A percentile compares a stretch with the other conserved stretches of the same genome.
Conservation (phyloP, 352 stramenopile species). For the Halophytophthora batemanensis region DNA sequence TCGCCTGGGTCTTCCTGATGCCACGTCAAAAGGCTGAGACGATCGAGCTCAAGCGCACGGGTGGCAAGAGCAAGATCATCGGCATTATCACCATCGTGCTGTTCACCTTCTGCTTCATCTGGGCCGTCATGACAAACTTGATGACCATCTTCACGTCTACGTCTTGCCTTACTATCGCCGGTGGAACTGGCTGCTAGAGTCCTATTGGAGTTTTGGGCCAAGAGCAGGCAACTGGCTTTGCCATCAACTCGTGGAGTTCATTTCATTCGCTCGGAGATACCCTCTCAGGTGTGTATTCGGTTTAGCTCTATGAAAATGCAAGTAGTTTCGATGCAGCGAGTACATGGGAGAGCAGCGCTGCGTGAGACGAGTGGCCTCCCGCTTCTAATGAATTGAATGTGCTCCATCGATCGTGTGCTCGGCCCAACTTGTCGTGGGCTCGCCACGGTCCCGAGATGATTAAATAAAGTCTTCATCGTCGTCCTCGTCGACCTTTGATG, state of each 20-base stretch:
- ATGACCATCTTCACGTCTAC: constrained; percentile 41
- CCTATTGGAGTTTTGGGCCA: background rate
- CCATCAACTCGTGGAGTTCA: no score
- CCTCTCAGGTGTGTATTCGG: background rate
- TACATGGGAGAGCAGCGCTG: no score
- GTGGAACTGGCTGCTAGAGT: constrained; percentile 31
- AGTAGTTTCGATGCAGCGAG: no score
- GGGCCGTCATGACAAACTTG: constrained; percentile 49
- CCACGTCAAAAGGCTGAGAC: constrained; percentile 41
- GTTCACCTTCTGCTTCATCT: constrained; percentile 40
- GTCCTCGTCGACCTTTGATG: constrained; percentile 33
- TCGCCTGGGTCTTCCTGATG: constrained; percentile 34
- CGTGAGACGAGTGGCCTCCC: no score
- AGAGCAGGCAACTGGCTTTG: background rate
- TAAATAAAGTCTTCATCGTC: constrained; percentile 79
- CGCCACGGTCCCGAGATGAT: background rate
- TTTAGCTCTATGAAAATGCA: constrained; percentile 19
- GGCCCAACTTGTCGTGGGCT: no score
- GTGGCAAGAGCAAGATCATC: constrained; percentile 30
- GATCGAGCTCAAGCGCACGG: constrained; percentile 34
- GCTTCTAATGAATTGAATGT: constrained; percentile 15
- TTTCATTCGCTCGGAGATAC: background rate
- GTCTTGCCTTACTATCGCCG: constrained; percentile 37
- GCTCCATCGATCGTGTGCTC: background rate
- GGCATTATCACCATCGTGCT: constrained; percentile 36